Conservation (phyloP, 1,284 basidiomycete genomes). For the Leccinum pachyderme region DNA sequence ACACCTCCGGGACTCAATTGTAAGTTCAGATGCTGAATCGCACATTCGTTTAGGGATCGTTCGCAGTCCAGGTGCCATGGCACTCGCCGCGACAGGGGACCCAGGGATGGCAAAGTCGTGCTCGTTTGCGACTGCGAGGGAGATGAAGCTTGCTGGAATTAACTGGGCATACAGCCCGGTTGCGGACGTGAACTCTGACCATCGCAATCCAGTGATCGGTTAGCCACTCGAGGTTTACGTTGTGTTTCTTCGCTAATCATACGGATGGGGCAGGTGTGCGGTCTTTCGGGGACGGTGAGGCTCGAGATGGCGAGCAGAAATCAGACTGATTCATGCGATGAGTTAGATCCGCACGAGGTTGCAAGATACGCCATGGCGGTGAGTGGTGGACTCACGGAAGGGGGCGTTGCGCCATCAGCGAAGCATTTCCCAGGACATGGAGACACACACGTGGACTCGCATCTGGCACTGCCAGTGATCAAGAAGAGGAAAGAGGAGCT, state of each 20-base stretch:
- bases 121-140: slow-evolving; percentile 48
- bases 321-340: not conserved
- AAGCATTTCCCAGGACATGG: slow-evolving; percentile 77
- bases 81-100: slow-evolving; percentile 55
- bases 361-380: slow-evolving; percentile 48
- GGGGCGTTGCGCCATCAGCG: slow-evolving; percentile 54
- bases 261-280: slow-evolving; percentile 51
- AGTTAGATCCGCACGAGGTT: slow-evolving; percentile 52
- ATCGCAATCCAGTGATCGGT: slow-evolving; percentile 70
- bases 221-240: slow-evolving; percentile 11
- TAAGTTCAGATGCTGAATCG: slow-evolving; percentile 27
- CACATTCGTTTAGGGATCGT: not conserved
- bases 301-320: not conserved
- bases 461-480: slow-evolving; percentile 63
- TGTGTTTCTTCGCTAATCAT: not conserved
- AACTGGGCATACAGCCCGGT: slow-evolving; percentile 72
- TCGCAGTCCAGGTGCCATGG: slow-evolving; percentile 71
- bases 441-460: slow-evolving; percentile 68
- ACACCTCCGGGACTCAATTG: slow-evolving; percentile 62
- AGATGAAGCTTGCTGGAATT: slow-evolving; percentile 60
- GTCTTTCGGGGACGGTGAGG: slow-evolving; percentile 63
- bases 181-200: slow-evolving; percentile 67
- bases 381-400: slow-evolving; percentile 44
- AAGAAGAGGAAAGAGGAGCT: slow-evolving; percentile 46
- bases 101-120: slow-evolving; percentile 46